Base-by-base conservation (phyloP, 352 stramenopile species). In the Phytopythium helicoides region DNA sequence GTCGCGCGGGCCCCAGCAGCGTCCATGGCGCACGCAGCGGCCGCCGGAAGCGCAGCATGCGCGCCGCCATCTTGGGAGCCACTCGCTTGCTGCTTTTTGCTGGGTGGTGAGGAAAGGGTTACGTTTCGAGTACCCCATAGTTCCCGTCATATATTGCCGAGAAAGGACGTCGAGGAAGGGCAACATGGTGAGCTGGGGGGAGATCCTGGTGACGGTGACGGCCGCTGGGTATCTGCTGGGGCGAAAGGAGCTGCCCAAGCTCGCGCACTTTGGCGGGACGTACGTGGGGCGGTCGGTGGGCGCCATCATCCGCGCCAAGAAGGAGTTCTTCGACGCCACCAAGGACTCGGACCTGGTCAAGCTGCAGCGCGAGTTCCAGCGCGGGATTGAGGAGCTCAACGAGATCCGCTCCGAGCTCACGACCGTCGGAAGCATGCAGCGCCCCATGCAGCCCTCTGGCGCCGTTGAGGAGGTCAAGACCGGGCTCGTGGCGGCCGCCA, bases 261-360 rank as follows among this genome's bases (percentile, higher is more conserved):
- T 89, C 44, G 79, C 72, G 2, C 76, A 68, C 48, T 76, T 86
- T 23, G 22, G 84, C 11, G 81, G 81, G 1, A 19, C 80, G 15
- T 89, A 87, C 62, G 72, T 64, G 23, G 81, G 81, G 1, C 76
- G 81, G 44, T 77, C 70, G 0, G 68, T 92, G 9, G 81, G 81
- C 23, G 81, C 81, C 9, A 80, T 89, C 38, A 51, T 92, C 25
- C 81, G 81, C 42, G 81, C 81, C 33, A 92, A 92, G 61, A 83
- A 89, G 41, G 78, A 92, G 66, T 92, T 89, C 60, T 92, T 89
- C 46, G 76, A 92, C 63, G 81, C 78, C 21, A 92, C 81, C 1
- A 86, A 81, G 37, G 75, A 89, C 73, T 87, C 81, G 45, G 73
- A 92, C 34, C 72, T 92, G 6, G 75, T 92, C 58, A 87, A 87